Evolutionary conservation across 2,329 filamentous ascomycete species (phyloP).

Genomic region (Cercospora sesami): DNA sequence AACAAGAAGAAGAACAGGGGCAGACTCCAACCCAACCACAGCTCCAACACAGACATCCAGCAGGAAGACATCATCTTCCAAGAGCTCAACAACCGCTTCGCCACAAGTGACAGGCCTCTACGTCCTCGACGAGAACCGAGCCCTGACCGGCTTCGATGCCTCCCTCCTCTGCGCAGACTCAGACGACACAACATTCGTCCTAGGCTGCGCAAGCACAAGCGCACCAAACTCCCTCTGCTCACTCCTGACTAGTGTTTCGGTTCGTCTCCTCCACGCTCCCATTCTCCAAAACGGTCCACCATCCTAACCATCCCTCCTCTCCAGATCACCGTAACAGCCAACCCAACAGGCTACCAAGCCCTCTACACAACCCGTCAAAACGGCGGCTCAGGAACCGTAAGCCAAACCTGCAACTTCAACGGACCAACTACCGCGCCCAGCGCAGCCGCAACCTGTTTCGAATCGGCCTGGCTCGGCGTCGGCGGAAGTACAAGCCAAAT

Average conservation of each 20-base stretch:
- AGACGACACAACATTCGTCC: slow-evolving; percentile 5
- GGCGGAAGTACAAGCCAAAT: not conserved
- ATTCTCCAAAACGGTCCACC: not conserved
- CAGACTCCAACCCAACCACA: not conserved
- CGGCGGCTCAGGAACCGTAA: not conserved
- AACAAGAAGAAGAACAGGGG: not conserved
- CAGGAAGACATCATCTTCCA: not conserved
- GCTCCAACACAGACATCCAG: not conserved
- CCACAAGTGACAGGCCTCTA: not conserved
- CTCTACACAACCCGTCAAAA: not conserved
- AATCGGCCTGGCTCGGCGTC: not conserved
- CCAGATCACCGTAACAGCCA: slow-evolving; percentile 9
- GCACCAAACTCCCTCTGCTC: not conserved
- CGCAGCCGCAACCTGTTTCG: not conserved
- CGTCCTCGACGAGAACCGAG: not conserved
- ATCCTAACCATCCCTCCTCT: not conserved
- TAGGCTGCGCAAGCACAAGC: slow-evolving; percentile 1
- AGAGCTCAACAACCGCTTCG: not conserved
- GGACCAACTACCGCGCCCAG: not conserved
- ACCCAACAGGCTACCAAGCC: slow-evolving; percentile 3
- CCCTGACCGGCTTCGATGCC: slow-evolving; percentile 1
- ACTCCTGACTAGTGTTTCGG: not conserved
- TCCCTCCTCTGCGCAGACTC: slow-evolving; percentile 8
- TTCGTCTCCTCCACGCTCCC: no score
- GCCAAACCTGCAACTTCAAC: slow-evolving; percentile 5